These are phyloP conservation scores for Hyphochytrium catenoides DNA, from an alignment of 352 stramenopile genomes.

Conservation along the genomic window DNA sequence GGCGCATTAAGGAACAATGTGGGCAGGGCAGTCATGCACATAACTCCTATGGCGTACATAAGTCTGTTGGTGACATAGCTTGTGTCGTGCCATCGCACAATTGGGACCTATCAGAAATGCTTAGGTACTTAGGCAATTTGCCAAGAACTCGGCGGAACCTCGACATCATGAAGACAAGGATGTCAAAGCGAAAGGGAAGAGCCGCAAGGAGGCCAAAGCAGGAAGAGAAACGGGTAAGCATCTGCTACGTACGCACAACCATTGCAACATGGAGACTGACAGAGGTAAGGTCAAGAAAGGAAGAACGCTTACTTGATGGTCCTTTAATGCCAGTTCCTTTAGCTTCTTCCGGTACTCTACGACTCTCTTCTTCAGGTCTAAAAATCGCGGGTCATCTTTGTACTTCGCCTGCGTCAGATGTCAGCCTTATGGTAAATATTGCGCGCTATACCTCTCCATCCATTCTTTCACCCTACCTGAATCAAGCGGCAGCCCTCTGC, in stretches of 20 bases:
- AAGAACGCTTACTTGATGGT: constrained; percentile 68
- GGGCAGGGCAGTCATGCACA: too few relatives aligned
- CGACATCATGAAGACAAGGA: too few relatives aligned
- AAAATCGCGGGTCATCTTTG: constrained; percentile 3
- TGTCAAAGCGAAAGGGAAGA: too few relatives aligned
- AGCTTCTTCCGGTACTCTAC: constrained; percentile 60
- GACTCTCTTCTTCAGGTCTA: constrained; percentile 30
- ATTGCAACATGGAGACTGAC: constrained; percentile 64
- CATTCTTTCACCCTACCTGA: constrained; percentile 4
- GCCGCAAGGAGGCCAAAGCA: too few relatives aligned
- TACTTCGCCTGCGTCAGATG: constrained; percentile 1
- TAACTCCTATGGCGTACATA: too few relatives aligned
- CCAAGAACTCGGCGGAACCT: too few relatives aligned
- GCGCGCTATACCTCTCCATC: constrained; percentile 4
- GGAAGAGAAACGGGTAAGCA: too few relatives aligned
- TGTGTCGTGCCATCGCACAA: too few relatives aligned
- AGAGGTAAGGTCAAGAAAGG: constrained; percentile 61
- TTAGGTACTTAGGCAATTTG: too few relatives aligned
- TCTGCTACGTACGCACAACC: constrained; percentile 11
- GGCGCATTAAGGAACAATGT: constrained; percentile 71
- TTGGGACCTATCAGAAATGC: too few relatives aligned
- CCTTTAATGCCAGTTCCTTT: constrained; percentile 58
- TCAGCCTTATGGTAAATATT: background rate
- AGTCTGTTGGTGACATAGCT: too few relatives aligned
- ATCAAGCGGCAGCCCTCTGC: constrained; percentile 35